Percentiles rank a stretch among this genome's conserved stretches.
Conservation (phyloP, 306 rosid genomes). For the Dalbergia cultrata region DNA sequence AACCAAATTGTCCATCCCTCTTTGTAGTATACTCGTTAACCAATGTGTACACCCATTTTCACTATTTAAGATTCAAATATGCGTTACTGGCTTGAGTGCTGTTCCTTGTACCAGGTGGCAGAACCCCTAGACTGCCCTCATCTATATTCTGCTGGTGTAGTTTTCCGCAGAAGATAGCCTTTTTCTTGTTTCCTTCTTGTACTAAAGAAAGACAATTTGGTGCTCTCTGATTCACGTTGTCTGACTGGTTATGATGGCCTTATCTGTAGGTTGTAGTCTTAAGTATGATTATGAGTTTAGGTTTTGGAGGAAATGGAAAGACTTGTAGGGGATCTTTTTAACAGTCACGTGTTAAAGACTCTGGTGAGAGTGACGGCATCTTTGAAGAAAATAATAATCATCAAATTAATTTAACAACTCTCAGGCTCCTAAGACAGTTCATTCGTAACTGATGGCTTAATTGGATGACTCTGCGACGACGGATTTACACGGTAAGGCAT, state of each 20-base stretch:
- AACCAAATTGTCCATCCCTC: slow-evolving; percentile 7
- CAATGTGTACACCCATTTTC: slow-evolving; percentile 7
- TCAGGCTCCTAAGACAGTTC: neutral
- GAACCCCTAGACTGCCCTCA: neutral
- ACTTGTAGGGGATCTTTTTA: too few species aligned
- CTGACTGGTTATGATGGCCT: slow-evolving; percentile 8
- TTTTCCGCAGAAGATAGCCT: slow-evolving; percentile 20
- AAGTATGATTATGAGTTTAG: too few species aligned
- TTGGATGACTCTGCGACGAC: neutral
- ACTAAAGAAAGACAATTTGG: neutral
- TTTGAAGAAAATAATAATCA: neutral
- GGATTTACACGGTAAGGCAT: neutral
- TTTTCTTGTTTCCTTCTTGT: neutral
- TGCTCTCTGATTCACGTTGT: neutral
- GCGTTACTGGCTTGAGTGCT: neutral
- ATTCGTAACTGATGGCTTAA: neutral
- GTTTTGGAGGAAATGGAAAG: too few species aligned
- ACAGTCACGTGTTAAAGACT: neutral
- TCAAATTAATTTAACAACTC: too few species aligned
- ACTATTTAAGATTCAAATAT: slow-evolving; percentile 10
- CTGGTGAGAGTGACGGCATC: neutral
- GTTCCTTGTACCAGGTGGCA: neutral
- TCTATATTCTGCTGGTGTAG: neutral
- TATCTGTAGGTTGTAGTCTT: neutral
- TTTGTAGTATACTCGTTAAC: slow-evolving; percentile 33